Conservation (phyloP, 2,329 filamentous ascomycete species). For the Fusarium protoensiforme region DNA sequence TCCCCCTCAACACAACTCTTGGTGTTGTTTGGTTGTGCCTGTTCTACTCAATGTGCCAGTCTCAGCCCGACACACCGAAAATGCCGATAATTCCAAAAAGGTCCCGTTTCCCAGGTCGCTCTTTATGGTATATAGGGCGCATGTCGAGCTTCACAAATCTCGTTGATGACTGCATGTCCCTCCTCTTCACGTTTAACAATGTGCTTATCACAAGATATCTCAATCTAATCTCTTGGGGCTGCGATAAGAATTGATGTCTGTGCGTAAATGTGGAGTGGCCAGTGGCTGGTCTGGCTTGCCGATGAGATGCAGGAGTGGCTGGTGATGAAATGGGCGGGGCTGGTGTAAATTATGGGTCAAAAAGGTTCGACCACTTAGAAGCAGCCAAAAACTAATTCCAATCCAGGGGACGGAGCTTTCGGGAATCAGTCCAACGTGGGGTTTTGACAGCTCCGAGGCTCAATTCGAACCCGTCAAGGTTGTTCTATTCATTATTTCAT, state of each 20-base stretch:
- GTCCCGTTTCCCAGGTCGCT: not conserved
- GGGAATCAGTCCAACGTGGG: not conserved
- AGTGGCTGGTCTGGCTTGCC: not conserved
- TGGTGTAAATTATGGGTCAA: not conserved
- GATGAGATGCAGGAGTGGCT: not conserved
- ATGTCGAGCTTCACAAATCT: not conserved
- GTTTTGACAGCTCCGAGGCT: not conserved
- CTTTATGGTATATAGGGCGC: not conserved
- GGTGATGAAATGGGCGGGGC: not conserved
- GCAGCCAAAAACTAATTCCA: constrained; percentile 7
- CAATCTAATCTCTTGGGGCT: not conserved
- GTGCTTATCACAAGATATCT: not conserved
- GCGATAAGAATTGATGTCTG: not conserved
- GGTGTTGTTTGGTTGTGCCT: not conserved
- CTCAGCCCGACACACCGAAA: not conserved
- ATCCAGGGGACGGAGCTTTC: not conserved
- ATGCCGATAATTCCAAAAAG: not conserved
- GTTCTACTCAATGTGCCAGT: not conserved
- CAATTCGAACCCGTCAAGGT: not conserved
- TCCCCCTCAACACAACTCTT: not conserved
- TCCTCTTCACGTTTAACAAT: not conserved
- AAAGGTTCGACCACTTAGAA: not conserved
- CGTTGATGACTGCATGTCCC: not conserved
- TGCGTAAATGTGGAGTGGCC: not conserved
- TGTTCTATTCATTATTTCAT: not conserved